Percentiles rank a stretch among this genome's conserved stretches.
phyloP scores from a whole-genome alignment of 495 filamentous ascomycete species.

The Aspergillus cavernicola region DNA sequence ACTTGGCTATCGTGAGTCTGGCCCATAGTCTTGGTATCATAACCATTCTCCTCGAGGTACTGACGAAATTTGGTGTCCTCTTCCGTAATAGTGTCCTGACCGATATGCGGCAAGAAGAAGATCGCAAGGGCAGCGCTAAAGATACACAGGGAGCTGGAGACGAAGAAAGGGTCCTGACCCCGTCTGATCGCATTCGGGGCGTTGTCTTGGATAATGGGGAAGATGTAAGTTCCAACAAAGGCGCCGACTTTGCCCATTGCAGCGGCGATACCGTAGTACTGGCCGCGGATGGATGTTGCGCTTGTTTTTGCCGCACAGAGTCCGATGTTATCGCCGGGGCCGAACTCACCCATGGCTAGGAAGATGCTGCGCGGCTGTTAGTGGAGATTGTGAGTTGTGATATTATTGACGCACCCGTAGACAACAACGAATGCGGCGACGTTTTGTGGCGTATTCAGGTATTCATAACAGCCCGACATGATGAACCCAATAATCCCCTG shows the following conservation, averaged over 20 bases:
- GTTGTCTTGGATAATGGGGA: constrained; percentile 63
- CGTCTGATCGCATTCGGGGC: constrained; percentile 56
- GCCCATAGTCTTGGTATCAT: constrained; percentile 67
- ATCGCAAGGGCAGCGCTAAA: constrained; percentile 57
- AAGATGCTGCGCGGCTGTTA: constrained; percentile 57
- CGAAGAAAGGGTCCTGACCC: constrained; percentile 81
- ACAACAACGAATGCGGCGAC: constrained; percentile 77
- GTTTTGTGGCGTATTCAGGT: constrained; percentile 56
- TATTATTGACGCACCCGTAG: constrained; percentile 49
- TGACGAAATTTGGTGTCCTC: constrained; percentile 70
- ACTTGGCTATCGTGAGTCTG: background rate
- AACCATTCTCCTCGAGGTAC: constrained; percentile 64
- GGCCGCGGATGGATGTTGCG: constrained; percentile 80
- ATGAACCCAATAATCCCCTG: constrained; percentile 82
- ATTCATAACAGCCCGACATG: constrained; percentile 73
- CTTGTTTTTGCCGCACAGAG: constrained; percentile 82
- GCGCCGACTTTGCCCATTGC: constrained; percentile 84
- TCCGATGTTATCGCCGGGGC: constrained; percentile 89
- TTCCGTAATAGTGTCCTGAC: constrained; percentile 63
- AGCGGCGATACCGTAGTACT: constrained; percentile 89
- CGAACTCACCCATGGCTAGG: constrained; percentile 76
- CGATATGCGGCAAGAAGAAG: constrained; percentile 60
- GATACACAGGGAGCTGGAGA: constrained; percentile 61
- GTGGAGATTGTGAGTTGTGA: background rate
- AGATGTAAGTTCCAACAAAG: constrained; percentile 83